Evolutionary conservation across 306 rosid genomes (phyloP).

Genomic region (Prunus padus): DNA sequence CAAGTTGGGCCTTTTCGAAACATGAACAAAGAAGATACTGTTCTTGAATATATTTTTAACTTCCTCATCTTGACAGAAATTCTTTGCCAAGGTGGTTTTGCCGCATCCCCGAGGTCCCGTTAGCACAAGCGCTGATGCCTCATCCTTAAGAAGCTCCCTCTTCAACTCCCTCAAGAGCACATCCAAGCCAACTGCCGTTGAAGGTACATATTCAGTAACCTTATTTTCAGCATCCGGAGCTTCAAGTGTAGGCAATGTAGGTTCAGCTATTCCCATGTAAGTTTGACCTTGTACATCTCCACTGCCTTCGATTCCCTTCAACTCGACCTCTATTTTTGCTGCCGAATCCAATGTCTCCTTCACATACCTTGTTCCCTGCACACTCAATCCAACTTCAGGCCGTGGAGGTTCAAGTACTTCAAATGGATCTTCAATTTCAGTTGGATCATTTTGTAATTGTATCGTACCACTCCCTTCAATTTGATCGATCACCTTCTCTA

Average conservation of each 20-base stretch:
- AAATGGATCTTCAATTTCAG: not conserved
- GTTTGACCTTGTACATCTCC: not conserved
- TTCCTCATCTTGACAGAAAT: constrained; percentile 3
- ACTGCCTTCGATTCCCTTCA: not conserved
- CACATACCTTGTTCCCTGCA: not conserved
- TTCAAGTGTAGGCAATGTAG: not conserved
- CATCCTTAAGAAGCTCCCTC: constrained; percentile 3
- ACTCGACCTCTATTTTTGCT: not conserved
- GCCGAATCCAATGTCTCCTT: not conserved
- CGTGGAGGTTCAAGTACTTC: not conserved
- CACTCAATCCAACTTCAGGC: not conserved
- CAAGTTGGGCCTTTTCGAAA: not conserved
- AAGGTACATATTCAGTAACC: not conserved
- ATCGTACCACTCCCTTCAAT: not conserved
- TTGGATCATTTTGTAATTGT: not conserved
- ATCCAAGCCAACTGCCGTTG: not conserved
- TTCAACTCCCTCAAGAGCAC: not conserved
- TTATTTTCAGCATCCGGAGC: not conserved
- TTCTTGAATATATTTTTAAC: constrained; percentile 7
- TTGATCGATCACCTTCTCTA: not conserved
- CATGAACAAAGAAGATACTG: not conserved
- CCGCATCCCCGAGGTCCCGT: constrained; percentile 20
- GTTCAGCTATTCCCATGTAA: not conserved
- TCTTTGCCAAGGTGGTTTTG: constrained; percentile 11
- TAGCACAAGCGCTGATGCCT: not conserved